Base-by-base conservation (phyloP, 148 eudicot species). In the Pharnaceum exiguum region DNA sequence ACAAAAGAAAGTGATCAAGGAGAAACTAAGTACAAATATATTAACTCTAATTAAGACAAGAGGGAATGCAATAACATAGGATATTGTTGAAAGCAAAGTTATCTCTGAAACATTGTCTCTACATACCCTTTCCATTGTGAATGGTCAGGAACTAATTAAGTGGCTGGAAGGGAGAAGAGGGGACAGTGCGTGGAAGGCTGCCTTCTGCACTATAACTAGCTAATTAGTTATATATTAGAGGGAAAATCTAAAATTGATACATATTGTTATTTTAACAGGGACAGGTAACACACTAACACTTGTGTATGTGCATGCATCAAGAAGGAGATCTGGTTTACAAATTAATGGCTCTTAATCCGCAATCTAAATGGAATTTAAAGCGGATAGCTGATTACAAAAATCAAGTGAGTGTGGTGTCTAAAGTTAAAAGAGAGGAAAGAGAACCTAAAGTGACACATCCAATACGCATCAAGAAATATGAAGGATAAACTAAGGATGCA, bases 81-180 rank as follows among this genome's bases (percentile, higher is more conserved):
- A 56, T 39, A 57, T 12, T 35, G 33, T 63, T 63, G 55, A 57
- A 33, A 57, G 39, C 70, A 70, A 52, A 42, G 30, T 43, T 40
- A n/a, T 48, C 47, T 16, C 32, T 56, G 11, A 57, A 44, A 29
- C 17, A 39, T 27, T 38, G 51, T 32, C 68, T 63, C 29, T 38
- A 33, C 61, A 44, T 7, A 25, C 35, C 25, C 28, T 30, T 11
- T 13, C 10, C 36, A 47, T 31, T 23, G 5, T 46, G 18, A 62
- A 55, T 17, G 44, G 19, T 38, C 47, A 55, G 45, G 12, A 36
- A 55, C 7, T 35, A 6, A 55, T 58, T 55, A 70, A 38, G 58
- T 55, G 45, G 63, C 26, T 46, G 55, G 56, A 54, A 0, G 25
- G 43, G 36, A 47, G 57, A 39, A 62, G 46, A 54, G 49, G 29